These are phyloP conservation scores for Nicotiana obtusifolia DNA, from an alignment of 257 asterid species.

Conservation along the genomic window DNA sequence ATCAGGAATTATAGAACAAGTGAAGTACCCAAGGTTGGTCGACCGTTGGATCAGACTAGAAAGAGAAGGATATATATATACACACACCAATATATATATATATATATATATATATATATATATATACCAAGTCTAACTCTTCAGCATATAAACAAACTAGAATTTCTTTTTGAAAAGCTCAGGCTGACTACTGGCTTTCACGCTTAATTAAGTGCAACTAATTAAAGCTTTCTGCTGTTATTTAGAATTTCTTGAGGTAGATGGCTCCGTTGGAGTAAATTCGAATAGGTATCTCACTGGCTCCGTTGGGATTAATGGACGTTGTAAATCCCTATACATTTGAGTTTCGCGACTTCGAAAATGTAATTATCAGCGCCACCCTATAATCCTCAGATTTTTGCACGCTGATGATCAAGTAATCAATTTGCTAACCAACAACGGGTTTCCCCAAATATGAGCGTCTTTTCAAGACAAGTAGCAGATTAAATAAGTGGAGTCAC, in stretches of 20 bases:
- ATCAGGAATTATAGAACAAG: not conserved
- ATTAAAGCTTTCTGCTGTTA: no score
- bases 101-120: no score
- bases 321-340: conserved; percentile 8
- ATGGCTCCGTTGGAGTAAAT: no score
- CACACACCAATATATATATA: no score
- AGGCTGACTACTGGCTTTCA: no score
- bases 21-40: not conserved
- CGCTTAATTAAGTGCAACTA: no score
- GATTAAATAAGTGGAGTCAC: not conserved
- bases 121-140: no score
- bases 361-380: not conserved
- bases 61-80: no score
- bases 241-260: no score
- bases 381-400: not conserved
- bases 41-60: no score
- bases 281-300: not conserved
- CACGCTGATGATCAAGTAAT: not conserved
- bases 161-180: no score
- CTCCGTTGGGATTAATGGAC: not conserved
- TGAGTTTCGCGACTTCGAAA: not conserved
- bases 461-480: not conserved
- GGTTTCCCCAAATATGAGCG: not conserved
- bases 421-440: not conserved
- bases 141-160: no score